phyloP scores from a whole-genome alignment of 768 basidiomycete species.

The Lactifluus pinguis region DNA sequence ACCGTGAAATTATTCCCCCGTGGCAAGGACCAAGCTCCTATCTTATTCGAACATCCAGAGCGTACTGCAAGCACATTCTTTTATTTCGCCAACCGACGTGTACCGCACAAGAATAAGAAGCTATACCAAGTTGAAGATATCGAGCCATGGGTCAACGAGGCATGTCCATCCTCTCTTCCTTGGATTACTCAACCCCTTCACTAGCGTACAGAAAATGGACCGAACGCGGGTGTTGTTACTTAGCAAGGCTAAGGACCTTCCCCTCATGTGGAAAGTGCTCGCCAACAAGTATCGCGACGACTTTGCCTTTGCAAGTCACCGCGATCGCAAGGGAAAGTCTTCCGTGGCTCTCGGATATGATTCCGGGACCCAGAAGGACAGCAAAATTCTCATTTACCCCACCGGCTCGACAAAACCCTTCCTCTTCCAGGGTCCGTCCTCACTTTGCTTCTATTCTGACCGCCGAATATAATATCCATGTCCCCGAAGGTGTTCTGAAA shows the following conservation, averaged over 20 bases:
- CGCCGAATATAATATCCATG: background rate
- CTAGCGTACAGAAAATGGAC: conserved; percentile 28
- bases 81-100: conserved; percentile 63
- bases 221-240: conserved; percentile 55
- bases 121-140: conserved; percentile 50
- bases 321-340: conserved; percentile 55
- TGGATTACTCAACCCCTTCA: background rate
- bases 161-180: conserved; percentile 26
- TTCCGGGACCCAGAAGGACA: conserved; percentile 37
- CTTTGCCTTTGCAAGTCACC: conserved; percentile 53
- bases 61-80: conserved; percentile 66
- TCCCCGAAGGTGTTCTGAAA: conserved; percentile 52
- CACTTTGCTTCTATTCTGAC: background rate
- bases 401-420: conserved; percentile 46
- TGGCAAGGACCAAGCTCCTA: conserved; percentile 51
- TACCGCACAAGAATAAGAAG: conserved; percentile 64
- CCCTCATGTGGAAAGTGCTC: conserved; percentile 73
- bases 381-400: conserved; percentile 67
- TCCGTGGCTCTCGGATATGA: conserved; percentile 52
- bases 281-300: conserved; percentile 60
- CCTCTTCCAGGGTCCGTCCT: conserved; percentile 54
- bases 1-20: conserved; percentile 89
- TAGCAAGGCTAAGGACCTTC: conserved; percentile 68
- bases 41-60: conserved; percentile 58
- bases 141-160: conserved; percentile 59